Evolutionary conservation across 2,329 filamentous ascomycete species (phyloP), one percentile per base, ranked within the genome.

Genomic region (Sclerotinia glacialis): DNA sequence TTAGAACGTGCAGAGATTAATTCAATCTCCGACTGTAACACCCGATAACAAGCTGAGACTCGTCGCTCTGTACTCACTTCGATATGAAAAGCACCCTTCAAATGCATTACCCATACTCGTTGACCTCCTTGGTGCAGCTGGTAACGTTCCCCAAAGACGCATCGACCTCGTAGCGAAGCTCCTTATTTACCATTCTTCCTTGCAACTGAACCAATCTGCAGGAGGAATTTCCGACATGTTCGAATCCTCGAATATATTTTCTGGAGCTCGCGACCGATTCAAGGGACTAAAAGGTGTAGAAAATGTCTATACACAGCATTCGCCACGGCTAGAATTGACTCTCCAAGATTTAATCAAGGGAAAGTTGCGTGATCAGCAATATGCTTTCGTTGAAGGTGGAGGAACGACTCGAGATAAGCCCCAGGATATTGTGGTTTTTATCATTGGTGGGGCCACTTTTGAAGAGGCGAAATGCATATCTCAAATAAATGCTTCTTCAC

Each of bases 241-340:
- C 74, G 93, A 98, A 74, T 90, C 92, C 0, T 86, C 89, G 0
- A 94, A 92, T 5, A 94, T 99, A 70, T 97, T 99, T 78, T 91
- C 92, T 0, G 91, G 91, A 16, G 93, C 93, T 14, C 85, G 92
- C 49, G 92, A 89, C 74, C 88, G 93, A 6, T 93, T 99, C 78
- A 97, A 96, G 75, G 95, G 95, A 0, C 83, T 99, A 18, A 97
- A 98, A 76, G 95, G 95, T 1, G 95, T 99, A 1, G 96, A 99
- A 77, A 99, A 99, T 73, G 95, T 99, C 37, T 99, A 99, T 77
- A 99, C 95, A 0, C 96, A 99, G 77, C 95, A 99, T 78, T 96
- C 92, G 7, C 93, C 96, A 0, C 84, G 92, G 28, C 79, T 99
- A 21, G 93, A 97, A 77, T 85, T 86, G 31, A 98, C 93, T 0